These are phyloP conservation scores for Oryza longistaminata DNA, from an alignment of 176 grass and related monocot species.

Conservation along the genomic window DNA sequence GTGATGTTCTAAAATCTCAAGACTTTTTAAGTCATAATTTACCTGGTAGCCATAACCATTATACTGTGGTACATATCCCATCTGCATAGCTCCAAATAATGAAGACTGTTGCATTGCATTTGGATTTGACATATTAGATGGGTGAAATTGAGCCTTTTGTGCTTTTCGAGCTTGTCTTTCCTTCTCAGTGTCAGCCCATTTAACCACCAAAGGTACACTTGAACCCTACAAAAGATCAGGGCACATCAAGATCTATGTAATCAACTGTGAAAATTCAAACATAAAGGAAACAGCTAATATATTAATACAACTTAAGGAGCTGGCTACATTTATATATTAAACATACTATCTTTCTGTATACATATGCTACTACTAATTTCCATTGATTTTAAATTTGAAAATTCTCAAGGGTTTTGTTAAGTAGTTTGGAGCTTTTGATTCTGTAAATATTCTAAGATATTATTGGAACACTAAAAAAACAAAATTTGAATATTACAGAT, in stretches of 20 bases:
- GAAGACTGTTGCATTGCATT: conserved; percentile 84
- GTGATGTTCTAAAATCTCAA: conserved; percentile 23
- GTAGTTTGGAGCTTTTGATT: neutral
- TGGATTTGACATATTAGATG: conserved; percentile 55
- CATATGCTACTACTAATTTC: neutral
- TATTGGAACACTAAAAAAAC: neutral
- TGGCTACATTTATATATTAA: neutral
- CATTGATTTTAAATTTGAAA: neutral
- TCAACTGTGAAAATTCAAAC: neutral
- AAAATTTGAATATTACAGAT: neutral
- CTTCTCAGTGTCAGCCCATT: conserved; percentile 99
- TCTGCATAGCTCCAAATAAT: conserved; percentile 83
- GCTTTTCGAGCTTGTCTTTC: conserved; percentile 94
- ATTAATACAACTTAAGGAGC: neutral
- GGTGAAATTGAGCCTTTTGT: conserved; percentile 84
- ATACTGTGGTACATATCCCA: conserved; percentile 89
- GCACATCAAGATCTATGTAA: conserved; percentile 19
- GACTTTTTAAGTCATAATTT: conserved; percentile 16
- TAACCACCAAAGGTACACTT: conserved; percentile 97
- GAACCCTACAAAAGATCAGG: conserved; percentile 61
- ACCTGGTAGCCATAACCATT: conserved; percentile 99
- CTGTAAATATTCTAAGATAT: neutral
- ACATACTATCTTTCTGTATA: neutral
- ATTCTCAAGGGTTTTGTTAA: neutral
- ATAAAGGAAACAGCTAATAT: conserved; percentile 3